These are phyloP conservation scores for Diaporthe eres DNA, from an alignment of 2,329 filamentous ascomycete genomes.

Conservation along the genomic window DNA sequence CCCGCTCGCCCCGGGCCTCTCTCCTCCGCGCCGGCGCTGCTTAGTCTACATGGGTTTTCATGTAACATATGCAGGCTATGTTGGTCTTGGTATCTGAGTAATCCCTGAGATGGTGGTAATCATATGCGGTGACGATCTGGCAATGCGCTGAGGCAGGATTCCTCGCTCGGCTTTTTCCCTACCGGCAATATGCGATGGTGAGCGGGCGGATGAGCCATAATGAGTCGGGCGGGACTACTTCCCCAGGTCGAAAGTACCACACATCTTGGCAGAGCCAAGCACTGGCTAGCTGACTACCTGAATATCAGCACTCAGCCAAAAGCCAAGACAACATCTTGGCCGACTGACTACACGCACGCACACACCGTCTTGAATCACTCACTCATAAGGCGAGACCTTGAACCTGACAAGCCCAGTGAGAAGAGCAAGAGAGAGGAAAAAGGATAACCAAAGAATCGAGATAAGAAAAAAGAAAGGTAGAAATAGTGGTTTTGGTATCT, in stretches of 20 bases:
- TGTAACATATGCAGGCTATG: background rate
- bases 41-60: background rate
- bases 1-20: background rate
- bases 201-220: background rate
- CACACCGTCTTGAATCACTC: background rate
- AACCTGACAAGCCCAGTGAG: background rate
- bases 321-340: too few relatives aligned
- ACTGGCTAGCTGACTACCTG: background rate
- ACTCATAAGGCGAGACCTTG: too few relatives aligned
- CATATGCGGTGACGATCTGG: too few relatives aligned
- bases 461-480: background rate
- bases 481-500: conserved; percentile 38
- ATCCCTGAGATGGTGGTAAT: background rate
- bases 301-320: too few relatives aligned
- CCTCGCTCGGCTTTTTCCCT: background rate
- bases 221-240: background rate
- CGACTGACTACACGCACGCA: background rate
- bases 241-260: background rate
- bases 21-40: background rate
- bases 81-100: background rate
- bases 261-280: background rate
- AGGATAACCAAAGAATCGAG: background rate
- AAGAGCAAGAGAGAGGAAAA: too few relatives aligned
- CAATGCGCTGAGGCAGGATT: background rate
- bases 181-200: background rate